Conservation (phyloP, 768 basidiomycete species). For the Termitomyces sp. region DNA sequence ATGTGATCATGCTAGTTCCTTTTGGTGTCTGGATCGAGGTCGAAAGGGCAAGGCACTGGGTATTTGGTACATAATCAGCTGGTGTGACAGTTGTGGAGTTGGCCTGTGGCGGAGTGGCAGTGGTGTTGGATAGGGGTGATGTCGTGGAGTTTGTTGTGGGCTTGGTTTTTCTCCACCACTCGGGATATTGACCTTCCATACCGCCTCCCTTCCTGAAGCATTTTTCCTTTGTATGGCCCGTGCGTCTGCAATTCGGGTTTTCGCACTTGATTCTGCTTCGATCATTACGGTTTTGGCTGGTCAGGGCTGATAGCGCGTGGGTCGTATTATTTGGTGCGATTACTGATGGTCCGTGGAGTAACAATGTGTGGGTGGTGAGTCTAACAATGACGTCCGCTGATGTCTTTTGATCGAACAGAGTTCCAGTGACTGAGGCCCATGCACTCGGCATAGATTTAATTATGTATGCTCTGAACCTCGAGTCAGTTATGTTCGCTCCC, state of each 20-base stretch:
- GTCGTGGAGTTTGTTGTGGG: rapidly evolving
- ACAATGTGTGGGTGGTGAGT: too few species aligned
- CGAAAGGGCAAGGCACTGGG: not conserved
- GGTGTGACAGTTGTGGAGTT: not conserved
- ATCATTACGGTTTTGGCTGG: not conserved
- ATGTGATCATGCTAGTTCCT: not conserved
- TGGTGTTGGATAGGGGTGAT: not conserved
- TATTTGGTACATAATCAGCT: not conserved
- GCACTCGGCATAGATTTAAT: too few species aligned
- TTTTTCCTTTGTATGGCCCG: not conserved
- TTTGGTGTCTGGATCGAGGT: not conserved
- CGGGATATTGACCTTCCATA: not conserved
- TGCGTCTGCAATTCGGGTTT: not conserved
- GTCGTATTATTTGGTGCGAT: not conserved
- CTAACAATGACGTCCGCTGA: too few species aligned
- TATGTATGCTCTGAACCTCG: too few species aligned
- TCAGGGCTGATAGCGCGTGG: not conserved
- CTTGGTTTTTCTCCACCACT: not conserved
- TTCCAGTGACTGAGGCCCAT: too few species aligned
- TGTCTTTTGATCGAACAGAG: too few species aligned
- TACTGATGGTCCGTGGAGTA: not conserved
- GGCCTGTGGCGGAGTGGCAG: not conserved
- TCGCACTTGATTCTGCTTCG: not conserved
- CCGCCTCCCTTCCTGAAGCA: not conserved
- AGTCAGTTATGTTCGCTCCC: too few species aligned